phyloP scores from a whole-genome alignment of 2,329 filamentous ascomycete species.

The Pleoardoris graminearum region DNA sequence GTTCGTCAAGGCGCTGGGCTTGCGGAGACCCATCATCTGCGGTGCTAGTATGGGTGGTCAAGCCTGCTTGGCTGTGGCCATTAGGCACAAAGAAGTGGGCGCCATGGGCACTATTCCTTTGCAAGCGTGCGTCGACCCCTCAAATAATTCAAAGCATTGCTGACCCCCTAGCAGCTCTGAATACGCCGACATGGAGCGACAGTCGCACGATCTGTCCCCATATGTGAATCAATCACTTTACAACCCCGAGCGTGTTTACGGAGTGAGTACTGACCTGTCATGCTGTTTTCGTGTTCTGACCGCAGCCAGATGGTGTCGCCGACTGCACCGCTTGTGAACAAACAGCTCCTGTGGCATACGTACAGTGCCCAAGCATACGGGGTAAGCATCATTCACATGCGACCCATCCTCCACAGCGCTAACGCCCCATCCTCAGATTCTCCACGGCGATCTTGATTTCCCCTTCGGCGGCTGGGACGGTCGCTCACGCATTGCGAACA shows the following conservation, averaged over 20 bases:
- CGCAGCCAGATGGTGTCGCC: constrained; percentile 50
- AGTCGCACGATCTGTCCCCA: constrained; percentile 52
- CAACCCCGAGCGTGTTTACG: constrained; percentile 55
- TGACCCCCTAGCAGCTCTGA: constrained; percentile 37
- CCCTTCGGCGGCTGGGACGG: constrained; percentile 58
- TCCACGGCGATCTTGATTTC: constrained; percentile 57
- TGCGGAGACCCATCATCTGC: constrained; percentile 54
- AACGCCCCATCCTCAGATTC: constrained; percentile 39
- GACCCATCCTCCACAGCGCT: too few species aligned
- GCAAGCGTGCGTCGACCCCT: constrained; percentile 42
- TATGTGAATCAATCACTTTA: constrained; percentile 54
- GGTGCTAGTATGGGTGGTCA: constrained; percentile 57
- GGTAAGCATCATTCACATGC: constrained; percentile 15
- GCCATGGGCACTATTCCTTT: constrained; percentile 53
- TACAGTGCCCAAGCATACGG: constrained; percentile 56
- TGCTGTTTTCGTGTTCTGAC: constrained; percentile 8
- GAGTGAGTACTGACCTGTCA: constrained; percentile 25
- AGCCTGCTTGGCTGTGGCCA: constrained; percentile 53
- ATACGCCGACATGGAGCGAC: constrained; percentile 49
- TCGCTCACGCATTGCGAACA: constrained; percentile 48
- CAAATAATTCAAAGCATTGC: constrained; percentile 19
- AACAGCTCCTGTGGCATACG: constrained; percentile 55
- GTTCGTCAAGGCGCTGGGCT: constrained; percentile 49
- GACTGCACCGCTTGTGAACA: constrained; percentile 50
- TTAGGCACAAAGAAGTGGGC: constrained; percentile 52